Base-by-base conservation (phyloP, 352 stramenopile species). In the Globisporangium lucens region DNA sequence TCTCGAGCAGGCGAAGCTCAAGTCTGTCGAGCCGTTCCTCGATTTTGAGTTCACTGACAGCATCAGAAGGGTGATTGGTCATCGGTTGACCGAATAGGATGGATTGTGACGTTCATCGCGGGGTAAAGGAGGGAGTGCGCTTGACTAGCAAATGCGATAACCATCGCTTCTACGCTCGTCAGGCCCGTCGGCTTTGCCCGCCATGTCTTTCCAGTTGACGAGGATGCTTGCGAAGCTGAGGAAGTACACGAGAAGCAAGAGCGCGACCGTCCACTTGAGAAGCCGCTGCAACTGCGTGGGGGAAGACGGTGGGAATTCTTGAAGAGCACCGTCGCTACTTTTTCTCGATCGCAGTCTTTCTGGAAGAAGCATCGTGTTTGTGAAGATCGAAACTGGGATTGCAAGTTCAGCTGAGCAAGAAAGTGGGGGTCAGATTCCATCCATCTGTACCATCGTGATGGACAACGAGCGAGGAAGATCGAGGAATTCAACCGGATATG, bases 81-180 rank as follows among this genome's bases (percentile, higher is more conserved):
- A 65, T 27, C 36, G 66, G 6, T 60, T 65, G 51, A 27, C 46
- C 24, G 55, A 56, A 29, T 29, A 55, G 6, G 56, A 64, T 22
- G n/a, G 33, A 10, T 43, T 67, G 38, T 67, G 72, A 43, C 17
- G 3, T 38, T 63, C 6, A 9, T 41, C 5, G 46, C 59, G 33
- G 52, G 35, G 27, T 43, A 56, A 35, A 85, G 70, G 41, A 82
- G 51, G 10, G 65, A 43, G 46, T 83, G 63, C 43, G 75, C 75
- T 61, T 83, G 49, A 27, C 66, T 59, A 38, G 75, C 78, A 70
- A 82, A 83, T 56, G 69, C 58, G 57, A 83, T 78, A 17, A 68
- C 55, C n/a, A 36, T 56, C 33, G 29, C 12, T 38, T 68, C 51
- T 76, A 60, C 22, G 51, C 65, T 17, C 33, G 55, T 61, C 78